Evolutionary conservation across 371 early-diverging fungal genomes (phyloP), one percentile per base, ranked within the genome.

Genomic region (Neoconidiobolus thromboides): DNA sequence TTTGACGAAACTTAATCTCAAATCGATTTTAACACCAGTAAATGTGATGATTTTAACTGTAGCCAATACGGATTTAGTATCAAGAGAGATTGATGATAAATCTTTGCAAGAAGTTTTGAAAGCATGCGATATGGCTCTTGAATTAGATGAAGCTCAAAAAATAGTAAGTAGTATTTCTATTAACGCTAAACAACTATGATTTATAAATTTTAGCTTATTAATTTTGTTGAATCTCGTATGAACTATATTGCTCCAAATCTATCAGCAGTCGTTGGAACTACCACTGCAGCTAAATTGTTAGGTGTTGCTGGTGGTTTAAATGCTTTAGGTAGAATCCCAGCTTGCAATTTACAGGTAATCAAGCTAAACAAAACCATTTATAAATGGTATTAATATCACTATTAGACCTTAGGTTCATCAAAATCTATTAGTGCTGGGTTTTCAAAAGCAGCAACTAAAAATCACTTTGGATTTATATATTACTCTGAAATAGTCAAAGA

Each of bases 151-250:
- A 26, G 26, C 69, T 60, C 6, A 83, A 84, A 3, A 74, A 81
- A 58, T 73, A 71, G 60, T 84, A 77, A 55, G 78, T 77, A 70
- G 49, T 53, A n/a, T 10, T 48, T 40, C 10, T 26, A 26, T 26
- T 26, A 26, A 48, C 52, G 48, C 15, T 40, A 42, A 51, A 44
- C 53, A 6, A 12, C 3, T 39, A 55, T 4, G 26, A 26, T 1
- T 48, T n/a, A 4, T 48, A 42, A 1, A 3, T 2, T 55, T 44
- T 1, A 42, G 7, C 7, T 12, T 43, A 10, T 36, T 55, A 83
- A 79, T 83, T 96, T 91, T 71, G 91, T 97, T 14, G 91, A 91
- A 67, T 87, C 92, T 0, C 76, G 93, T 9, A 89, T 96, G 90
- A 76, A 76, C 0, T 73, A 91, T 43, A 86, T 96, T 64, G 96